Conservation (phyloP, 2,329 filamentous ascomycete genomes). For the Nemania sp. region DNA sequence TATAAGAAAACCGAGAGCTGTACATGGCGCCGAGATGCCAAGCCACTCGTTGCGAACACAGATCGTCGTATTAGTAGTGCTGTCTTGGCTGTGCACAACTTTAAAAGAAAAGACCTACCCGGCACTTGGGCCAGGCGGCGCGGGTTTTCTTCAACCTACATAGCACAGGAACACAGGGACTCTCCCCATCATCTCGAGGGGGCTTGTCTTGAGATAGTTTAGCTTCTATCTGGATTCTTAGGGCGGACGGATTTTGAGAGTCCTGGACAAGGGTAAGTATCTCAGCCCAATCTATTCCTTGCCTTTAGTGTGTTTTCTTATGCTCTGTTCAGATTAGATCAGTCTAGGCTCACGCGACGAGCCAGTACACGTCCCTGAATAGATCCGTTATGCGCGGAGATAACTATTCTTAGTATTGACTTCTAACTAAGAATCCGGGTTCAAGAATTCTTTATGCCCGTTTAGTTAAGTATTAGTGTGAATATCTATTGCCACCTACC, state of each 20-base stretch:
- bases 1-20: conserved; percentile 16
- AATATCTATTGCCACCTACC: too few species aligned
- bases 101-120: not conserved
- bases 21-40: not conserved
- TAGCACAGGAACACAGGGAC: not conserved
- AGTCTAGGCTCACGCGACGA: too few species aligned
- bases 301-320: too few species aligned
- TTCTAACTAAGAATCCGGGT: too few species aligned
- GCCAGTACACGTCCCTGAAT: too few species aligned
- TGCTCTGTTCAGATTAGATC: too few species aligned
- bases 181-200: not conserved
- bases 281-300: not conserved
- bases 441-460: too few species aligned
- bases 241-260: too few species aligned
- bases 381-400: too few species aligned
- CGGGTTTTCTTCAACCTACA: not conserved
- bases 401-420: too few species aligned
- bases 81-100: not conserved
- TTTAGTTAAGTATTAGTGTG: too few species aligned
- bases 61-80: not conserved
- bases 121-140: not conserved
- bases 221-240: not conserved
- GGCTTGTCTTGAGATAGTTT: not conserved
- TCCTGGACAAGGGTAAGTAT: not conserved
- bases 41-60: not conserved